Conservation (phyloP, 768 basidiomycete species). For the Naematelia encephala region DNA sequence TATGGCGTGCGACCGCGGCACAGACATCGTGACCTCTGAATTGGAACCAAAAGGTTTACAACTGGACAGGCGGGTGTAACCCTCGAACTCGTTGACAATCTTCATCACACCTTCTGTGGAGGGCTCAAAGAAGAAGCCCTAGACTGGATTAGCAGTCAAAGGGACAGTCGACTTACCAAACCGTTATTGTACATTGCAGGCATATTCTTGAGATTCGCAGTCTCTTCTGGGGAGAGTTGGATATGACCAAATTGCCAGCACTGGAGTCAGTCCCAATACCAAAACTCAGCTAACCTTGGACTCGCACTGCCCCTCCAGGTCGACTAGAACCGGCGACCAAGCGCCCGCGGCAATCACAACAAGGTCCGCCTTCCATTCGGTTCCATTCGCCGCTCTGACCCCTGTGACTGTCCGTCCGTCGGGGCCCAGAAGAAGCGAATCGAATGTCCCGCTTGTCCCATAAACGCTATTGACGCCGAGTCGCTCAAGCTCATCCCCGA, state of each 20-base stretch:
- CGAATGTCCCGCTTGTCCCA: slow-evolving; percentile 50
- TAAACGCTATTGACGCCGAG: slow-evolving; percentile 38
- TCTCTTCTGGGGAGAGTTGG: slow-evolving; percentile 42
- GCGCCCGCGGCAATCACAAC: slow-evolving; percentile 48
- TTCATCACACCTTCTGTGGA: slow-evolving; percentile 31
- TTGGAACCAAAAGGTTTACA: slow-evolving; percentile 30
- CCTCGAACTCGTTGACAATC: slow-evolving; percentile 46
- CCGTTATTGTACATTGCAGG: slow-evolving; percentile 46
- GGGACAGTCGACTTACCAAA: slow-evolving; percentile 27
- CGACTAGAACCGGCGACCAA: slow-evolving; percentile 43
- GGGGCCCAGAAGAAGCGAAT: slow-evolving; percentile 21
- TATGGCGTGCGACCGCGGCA: slow-evolving; percentile 46
- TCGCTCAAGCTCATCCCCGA: slow-evolving; percentile 30
- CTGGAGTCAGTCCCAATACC: slow-evolving; percentile 6
- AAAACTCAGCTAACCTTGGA: slow-evolving; percentile 31
- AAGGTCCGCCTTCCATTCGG: slow-evolving; percentile 33
- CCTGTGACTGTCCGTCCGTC: slow-evolving; percentile 33
- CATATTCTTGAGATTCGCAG: slow-evolving; percentile 22
- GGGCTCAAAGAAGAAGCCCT: slow-evolving; percentile 49
- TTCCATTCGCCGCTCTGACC: slow-evolving; percentile 36
- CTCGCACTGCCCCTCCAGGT: slow-evolving; percentile 46
- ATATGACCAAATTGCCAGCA: slow-evolving; percentile 47
- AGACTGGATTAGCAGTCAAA: not conserved
- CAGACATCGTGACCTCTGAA: slow-evolving; percentile 24
- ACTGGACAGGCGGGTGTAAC: slow-evolving; percentile 33